phyloP scores from a whole-genome alignment of 2,329 filamentous ascomycete genomes.

The Ceratocystis ficicola region DNA sequence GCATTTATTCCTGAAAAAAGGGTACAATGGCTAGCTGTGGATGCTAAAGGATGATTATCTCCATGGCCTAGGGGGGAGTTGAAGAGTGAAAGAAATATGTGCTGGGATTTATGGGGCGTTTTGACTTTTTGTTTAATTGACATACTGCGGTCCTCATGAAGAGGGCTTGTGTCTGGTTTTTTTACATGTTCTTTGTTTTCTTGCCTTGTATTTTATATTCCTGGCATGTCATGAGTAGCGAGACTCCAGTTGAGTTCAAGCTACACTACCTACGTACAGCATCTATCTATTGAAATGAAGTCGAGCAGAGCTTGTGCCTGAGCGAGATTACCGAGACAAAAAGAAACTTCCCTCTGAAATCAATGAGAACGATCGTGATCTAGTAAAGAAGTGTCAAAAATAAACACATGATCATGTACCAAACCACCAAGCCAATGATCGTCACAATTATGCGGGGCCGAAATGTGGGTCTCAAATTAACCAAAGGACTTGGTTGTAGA shows the following conservation, averaged over 20 bases:
- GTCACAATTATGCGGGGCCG: no score
- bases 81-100: constrained; percentile 19
- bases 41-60: not conserved
- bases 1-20: not conserved
- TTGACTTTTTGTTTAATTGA: constrained; percentile 19
- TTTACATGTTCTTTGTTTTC: not conserved
- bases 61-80: constrained; percentile 8
- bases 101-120: constrained; percentile 20
- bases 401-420: no score
- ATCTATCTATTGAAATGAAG: not conserved
- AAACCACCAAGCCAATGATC: no score
- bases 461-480: no score
- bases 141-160: constrained; percentile 5
- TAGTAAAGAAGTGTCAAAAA: no score
- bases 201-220: constrained; percentile 16
- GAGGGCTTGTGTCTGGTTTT: constrained; percentile 9
- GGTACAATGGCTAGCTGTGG: not conserved
- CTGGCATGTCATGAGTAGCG: not conserved
- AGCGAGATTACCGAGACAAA: not conserved
- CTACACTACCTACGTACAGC: not conserved
- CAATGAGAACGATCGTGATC: no score
- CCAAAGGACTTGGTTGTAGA: no score
- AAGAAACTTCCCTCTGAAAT: not conserved
- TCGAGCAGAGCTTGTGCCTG: not conserved
- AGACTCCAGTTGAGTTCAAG: not conserved